Base-by-base conservation (phyloP, 306 rosid genomes). In the Lathyrus tuberosus region DNA sequence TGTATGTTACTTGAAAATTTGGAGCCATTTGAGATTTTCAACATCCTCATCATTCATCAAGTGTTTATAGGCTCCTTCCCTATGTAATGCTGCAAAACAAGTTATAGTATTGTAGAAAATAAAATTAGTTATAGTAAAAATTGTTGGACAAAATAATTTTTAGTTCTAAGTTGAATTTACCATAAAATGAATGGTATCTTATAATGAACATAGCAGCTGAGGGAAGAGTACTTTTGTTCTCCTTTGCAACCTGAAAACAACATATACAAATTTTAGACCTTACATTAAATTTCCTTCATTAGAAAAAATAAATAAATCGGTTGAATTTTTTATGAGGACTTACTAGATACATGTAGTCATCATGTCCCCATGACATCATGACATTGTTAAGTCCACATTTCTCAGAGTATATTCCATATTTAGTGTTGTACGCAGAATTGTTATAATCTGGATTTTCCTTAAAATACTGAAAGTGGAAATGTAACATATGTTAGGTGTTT, bases 321-420 rank as follows among this genome's bases (percentile, higher is more conserved):
- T 40, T 51, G 16, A 61, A 10, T n/a, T 70, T 35, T 35, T 71
- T 52, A 3, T 13, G 46, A 37, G 53, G 59, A 17, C 66, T 53
- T 86, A 88, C 97, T 76, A 91, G 71, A 57, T 89, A 89, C 97
- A 91, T 89, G 73, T 91, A 91, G 65, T 91, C 97, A 70, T 87
- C 97, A 15, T 91, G 96, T 49, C 97, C 97, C 96, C 94, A 91
- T 13, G 97, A 91, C 96, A 89, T 89, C 86, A 89, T 28, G 10
- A 89, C 91, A 28, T 85, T 91, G 83, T 83, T 54, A 16, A 91
- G 95, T 57, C 97, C 95, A 73, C 96, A 85, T 56, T 80, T 83
- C 70, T 84, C 83, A 0, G 86, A 74, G 82, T 91, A 91, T 64
- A 81, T 83, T 17, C 97, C 97, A 77, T 62, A 77, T 72, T 72